Evolutionary conservation across 345 rosid genomes (phyloP).

Genomic region (Brassica nigra): DNA sequence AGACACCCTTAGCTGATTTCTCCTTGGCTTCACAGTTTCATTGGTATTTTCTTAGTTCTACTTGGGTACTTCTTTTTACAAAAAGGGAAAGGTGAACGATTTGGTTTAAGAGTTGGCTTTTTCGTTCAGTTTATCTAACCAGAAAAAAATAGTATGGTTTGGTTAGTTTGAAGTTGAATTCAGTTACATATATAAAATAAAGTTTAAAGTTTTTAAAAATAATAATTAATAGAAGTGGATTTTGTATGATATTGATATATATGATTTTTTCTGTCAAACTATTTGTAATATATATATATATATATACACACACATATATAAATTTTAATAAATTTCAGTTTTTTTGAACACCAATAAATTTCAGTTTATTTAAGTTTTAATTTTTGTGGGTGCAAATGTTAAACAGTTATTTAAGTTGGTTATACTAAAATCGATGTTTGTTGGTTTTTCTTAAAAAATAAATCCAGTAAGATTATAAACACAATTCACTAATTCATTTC

Average conservation of each 20-base stretch:
- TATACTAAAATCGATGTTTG: background rate
- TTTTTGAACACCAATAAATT: background rate
- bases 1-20: slow-evolving; percentile 34
- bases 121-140: background rate
- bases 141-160: background rate
- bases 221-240: background rate
- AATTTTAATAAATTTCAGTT: background rate
- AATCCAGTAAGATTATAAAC: background rate
- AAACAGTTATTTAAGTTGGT: background rate
- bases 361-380: background rate
- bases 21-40: slow-evolving; percentile 17
- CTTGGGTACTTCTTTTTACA: background rate
- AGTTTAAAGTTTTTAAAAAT: background rate
- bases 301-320: no score
- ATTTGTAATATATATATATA: background rate
- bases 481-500: background rate
- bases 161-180: background rate
- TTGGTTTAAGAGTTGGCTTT: background rate
- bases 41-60: background rate
- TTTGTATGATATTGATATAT: background rate
- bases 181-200: background rate
- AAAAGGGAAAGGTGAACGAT: background rate
- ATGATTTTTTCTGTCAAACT: background rate
- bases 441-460: background rate
- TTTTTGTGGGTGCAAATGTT: no score